Percentiles rank a stretch among this genome's conserved stretches.
phyloP scores from a whole-genome alignment of 768 basidiomycete genomes.

The Suillus discolor region DNA sequence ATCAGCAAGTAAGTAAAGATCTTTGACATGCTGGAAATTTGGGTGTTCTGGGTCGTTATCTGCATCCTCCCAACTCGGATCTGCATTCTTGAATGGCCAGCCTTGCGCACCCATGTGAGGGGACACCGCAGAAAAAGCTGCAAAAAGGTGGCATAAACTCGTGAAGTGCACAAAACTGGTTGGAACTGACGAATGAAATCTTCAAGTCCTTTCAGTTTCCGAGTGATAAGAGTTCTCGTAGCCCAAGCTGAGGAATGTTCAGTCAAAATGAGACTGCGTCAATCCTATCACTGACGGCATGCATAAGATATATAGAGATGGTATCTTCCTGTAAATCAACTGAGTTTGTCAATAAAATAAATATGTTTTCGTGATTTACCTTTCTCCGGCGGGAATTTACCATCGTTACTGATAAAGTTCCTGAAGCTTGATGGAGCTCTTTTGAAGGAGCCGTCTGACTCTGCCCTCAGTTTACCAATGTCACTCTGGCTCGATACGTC shows the following conservation, averaged over 20 bases:
- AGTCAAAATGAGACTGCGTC: background rate
- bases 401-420: conserved; percentile 54
- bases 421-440: conserved; percentile 56
- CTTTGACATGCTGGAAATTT: conserved; percentile 69
- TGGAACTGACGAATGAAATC: conserved; percentile 68
- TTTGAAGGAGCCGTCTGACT: conserved; percentile 69
- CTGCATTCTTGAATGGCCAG: conserved; percentile 82
- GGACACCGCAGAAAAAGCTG: conserved; percentile 81
- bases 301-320: conserved; percentile 88
- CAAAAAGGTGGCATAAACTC: background rate
- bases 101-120: conserved; percentile 83
- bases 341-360: background rate
- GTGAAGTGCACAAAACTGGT: background rate
- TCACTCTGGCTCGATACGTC: conserved; percentile 47
- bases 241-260: conserved; percentile 74
- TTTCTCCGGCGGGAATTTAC: conserved; percentile 72
- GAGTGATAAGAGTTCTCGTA: conserved; percentile 82
- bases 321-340: conserved; percentile 65
- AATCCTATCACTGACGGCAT: conserved; percentile 62
- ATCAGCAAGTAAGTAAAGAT: conserved; percentile 80
- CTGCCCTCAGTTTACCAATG: conserved; percentile 55
- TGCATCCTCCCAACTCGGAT: conserved; percentile 64
- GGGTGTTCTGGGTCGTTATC: conserved; percentile 73
- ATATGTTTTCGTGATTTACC: conserved; percentile 40
- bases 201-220: conserved; percentile 92